Conservation (phyloP, 225 moss, liverwort and hornwort genomes). For the Sphagnum contortum region DNA sequence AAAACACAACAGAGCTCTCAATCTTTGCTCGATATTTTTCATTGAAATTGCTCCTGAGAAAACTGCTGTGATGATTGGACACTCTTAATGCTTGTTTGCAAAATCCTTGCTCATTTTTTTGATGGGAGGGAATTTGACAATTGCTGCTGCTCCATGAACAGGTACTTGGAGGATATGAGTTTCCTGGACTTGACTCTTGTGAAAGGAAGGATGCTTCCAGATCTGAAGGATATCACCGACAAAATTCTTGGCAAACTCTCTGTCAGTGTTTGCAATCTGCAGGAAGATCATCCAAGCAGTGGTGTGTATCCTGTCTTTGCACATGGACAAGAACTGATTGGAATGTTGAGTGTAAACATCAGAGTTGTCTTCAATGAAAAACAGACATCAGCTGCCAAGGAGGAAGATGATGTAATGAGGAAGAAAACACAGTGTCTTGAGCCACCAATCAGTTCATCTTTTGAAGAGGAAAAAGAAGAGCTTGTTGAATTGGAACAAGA, state of each 20-base stretch:
- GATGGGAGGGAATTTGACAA: too few relatives aligned
- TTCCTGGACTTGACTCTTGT: constrained; percentile 29
- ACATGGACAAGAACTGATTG: constrained; percentile 29
- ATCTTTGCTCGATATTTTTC: too few relatives aligned
- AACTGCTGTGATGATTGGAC: too few relatives aligned
- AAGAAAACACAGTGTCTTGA: neutral
- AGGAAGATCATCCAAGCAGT: constrained; percentile 16
- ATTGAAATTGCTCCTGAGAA: too few relatives aligned
- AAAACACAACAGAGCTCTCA: too few relatives aligned
- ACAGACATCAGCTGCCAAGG: too few relatives aligned
- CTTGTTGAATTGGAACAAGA: neutral
- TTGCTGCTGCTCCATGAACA: neutral
- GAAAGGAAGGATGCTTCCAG: constrained; percentile 14
- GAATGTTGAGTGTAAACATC: constrained; percentile 18
- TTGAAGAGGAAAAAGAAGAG: constrained; percentile 10
- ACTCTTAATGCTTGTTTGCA: too few relatives aligned
- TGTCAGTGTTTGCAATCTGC: constrained; percentile 15
- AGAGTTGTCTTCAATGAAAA: constrained; percentile 10
- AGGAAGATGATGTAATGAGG: too few relatives aligned
- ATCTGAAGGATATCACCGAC: constrained; percentile 15
- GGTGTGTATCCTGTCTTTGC: constrained; percentile 34
- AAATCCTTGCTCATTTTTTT: too few relatives aligned
- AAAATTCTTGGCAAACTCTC: constrained; percentile 30
- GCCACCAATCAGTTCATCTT: constrained; percentile 6
- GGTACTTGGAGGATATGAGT: constrained; percentile 37